phyloP scores from a whole-genome alignment of 2,329 filamentous ascomycete species.

The Claviceps paspali region DNA sequence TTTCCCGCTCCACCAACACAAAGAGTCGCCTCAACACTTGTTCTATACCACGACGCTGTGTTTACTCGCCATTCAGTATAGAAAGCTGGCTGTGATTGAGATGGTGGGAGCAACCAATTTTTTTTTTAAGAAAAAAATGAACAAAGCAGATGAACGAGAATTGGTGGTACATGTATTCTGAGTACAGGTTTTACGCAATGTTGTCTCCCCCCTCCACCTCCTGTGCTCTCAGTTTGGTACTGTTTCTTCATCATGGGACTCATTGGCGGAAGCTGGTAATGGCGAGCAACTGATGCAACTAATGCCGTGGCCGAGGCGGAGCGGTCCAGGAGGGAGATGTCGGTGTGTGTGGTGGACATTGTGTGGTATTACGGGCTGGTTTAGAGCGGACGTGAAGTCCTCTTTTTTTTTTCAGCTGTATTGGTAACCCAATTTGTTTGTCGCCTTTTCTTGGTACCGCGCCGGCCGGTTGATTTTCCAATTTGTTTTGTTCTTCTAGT shows the following conservation, averaged over 20 bases:
- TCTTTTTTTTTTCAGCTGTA: slow-evolving; percentile 10
- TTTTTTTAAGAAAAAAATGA: too few species aligned
- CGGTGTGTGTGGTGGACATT: slow-evolving; percentile 9
- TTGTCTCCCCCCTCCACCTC: background rate
- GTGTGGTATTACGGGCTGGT: slow-evolving; percentile 7
- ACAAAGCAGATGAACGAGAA: slow-evolving; percentile 6
- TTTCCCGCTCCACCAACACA: slow-evolving; percentile 19
- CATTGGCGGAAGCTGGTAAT: slow-evolving; percentile 4
- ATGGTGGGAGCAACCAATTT: slow-evolving; percentile 16
- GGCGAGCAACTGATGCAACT: slow-evolving; percentile 8
- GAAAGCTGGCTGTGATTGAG: slow-evolving; percentile 15
- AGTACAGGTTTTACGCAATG: slow-evolving; percentile 2
- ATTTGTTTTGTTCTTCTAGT: slow-evolving; percentile 30
- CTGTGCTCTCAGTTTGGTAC: slow-evolving; percentile 4
- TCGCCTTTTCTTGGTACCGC: slow-evolving; percentile 11
- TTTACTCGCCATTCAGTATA: slow-evolving; percentile 16
- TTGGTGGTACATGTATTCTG: slow-evolving; percentile 5
- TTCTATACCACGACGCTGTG: slow-evolving; percentile 15
- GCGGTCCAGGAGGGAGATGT: slow-evolving; percentile 2
- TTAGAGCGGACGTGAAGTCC: slow-evolving; percentile 5
- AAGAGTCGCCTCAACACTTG: slow-evolving; percentile 13
- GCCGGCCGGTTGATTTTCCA: slow-evolving; percentile 16
- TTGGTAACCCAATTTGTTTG: slow-evolving; percentile 15
- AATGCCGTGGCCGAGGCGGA: slow-evolving; percentile 6
- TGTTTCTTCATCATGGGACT: slow-evolving; percentile 2